Evolutionary conservation across 345 rosid species (phyloP).

Genomic region (Lagerstroemia speciosa): DNA sequence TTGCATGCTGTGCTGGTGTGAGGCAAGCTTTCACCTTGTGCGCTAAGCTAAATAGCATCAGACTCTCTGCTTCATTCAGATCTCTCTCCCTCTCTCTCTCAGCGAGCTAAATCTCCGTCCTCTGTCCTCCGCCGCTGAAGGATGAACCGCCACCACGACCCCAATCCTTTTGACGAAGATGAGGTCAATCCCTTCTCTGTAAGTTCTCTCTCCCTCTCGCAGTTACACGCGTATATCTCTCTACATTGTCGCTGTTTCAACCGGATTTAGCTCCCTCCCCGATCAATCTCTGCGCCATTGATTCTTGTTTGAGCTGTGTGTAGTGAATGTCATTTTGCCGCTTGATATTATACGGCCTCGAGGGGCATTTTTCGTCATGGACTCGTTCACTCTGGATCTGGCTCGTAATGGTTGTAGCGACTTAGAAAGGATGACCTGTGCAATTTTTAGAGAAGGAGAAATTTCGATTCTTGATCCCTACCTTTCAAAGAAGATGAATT

Average conservation of each 20-base stretch:
- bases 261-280: neutral
- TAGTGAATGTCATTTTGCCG: neutral
- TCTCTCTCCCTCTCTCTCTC: too few relatives aligned
- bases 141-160: constrained; percentile 86
- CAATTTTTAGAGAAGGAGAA: neutral
- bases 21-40: neutral
- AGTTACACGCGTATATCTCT: constrained; percentile 22
- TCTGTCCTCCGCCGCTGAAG: constrained; percentile 4
- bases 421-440: neutral
- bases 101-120: neutral
- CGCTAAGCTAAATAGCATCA: neutral
- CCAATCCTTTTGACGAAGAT: constrained; percentile 91
- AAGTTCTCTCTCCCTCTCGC: constrained; percentile 12
- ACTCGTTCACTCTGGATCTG: neutral
- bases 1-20: too few relatives aligned
- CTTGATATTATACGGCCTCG: neutral
- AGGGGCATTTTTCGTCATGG: neutral
- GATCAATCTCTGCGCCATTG: neutral
- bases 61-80: neutral
- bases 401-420: neutral
- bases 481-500: too few relatives aligned
- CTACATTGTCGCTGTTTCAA: neutral
- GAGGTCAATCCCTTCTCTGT: constrained; percentile 98
- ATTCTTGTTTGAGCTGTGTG: neutral
- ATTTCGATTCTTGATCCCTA: too few relatives aligned